A percentile compares a stretch with the other conserved stretches of the same genome.
Conservation (phyloP, 805 yeast species). For the Crinitomyces ghanaensis region DNA sequence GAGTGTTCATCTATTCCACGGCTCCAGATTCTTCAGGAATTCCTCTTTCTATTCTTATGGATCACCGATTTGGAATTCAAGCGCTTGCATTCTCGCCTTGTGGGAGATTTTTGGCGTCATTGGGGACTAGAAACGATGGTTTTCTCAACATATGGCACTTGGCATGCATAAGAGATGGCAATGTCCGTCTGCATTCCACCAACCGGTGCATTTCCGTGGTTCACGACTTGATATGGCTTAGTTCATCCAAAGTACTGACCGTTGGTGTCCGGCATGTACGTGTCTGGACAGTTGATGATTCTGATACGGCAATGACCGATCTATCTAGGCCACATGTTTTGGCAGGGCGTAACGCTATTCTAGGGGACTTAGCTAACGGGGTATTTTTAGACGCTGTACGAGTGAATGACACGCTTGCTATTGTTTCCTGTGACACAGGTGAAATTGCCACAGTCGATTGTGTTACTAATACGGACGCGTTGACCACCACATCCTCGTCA, state of each 20-base stretch:
- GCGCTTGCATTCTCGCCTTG: constrained; percentile 47
- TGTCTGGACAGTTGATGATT: constrained; percentile 41
- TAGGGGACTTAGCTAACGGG: constrained; percentile 39
- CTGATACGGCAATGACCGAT: neutral
- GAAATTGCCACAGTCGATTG: constrained; percentile 15
- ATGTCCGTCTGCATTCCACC: constrained; percentile 33
- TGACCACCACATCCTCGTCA: no score
- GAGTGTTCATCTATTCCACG: constrained; percentile 48
- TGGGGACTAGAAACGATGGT: constrained; percentile 64
- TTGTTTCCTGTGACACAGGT: constrained; percentile 21
- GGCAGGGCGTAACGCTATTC: constrained; percentile 47
- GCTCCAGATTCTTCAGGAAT: constrained; percentile 35
- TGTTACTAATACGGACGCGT: constrained; percentile 3
- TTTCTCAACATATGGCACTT: constrained; percentile 51
- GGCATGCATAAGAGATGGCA: constrained; percentile 17
- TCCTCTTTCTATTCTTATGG: constrained; percentile 44
- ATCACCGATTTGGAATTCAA: constrained; percentile 56
- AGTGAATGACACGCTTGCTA: constrained; percentile 22
- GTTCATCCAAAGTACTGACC: constrained; percentile 38
- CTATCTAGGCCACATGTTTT: constrained; percentile 26
- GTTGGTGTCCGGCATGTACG: constrained; percentile 52
- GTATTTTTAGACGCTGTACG: constrained; percentile 35
- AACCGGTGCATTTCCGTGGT: constrained; percentile 55
- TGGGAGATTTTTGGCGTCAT: constrained; percentile 43
- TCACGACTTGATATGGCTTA: constrained; percentile 45